These are phyloP conservation scores for Lichtheimia hyalospora DNA, from an alignment of 371 early-diverging fungal genomes.

Conservation along the genomic window DNA sequence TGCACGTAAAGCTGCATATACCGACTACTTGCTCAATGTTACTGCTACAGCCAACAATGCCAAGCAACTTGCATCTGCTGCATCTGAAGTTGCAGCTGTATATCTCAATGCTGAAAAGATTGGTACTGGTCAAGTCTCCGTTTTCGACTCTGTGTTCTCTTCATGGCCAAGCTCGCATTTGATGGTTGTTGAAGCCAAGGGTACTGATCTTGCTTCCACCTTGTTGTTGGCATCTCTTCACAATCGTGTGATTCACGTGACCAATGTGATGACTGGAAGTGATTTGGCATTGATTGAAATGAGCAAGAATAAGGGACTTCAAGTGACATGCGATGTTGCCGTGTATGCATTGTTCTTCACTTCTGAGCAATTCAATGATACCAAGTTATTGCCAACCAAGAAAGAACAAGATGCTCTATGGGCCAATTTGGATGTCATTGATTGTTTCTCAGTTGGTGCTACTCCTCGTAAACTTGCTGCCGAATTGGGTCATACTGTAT, in stretches of 20 bases:
- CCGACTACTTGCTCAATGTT: constrained; percentile 78
- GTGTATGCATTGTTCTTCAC: constrained; percentile 81
- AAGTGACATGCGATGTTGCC: constrained; percentile 90
- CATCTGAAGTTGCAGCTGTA: constrained; percentile 55
- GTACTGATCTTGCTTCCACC: constrained; percentile 86
- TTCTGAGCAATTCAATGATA: constrained; percentile 43
- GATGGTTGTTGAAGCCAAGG: constrained; percentile 82
- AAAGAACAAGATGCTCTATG: constrained; percentile 73
- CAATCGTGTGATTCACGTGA: constrained; percentile 82
- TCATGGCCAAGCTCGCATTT: constrained; percentile 73
- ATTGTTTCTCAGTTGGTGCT: constrained; percentile 88
- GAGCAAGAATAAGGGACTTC: constrained; percentile 87
- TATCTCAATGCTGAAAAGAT: constrained; percentile 50
- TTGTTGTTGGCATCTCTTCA: constrained; percentile 84
- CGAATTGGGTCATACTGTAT: constrained; percentile 45
- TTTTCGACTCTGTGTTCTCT: constrained; percentile 64
- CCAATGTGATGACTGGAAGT: constrained; percentile 74
- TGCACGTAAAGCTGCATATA: constrained; percentile 58
- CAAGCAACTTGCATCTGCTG: constrained; percentile 25
- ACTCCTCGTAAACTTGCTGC: constrained; percentile 62
- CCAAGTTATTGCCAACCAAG: constrained; percentile 49
- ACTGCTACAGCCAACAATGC: constrained; percentile 70
- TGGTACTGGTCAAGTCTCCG: constrained; percentile 51
- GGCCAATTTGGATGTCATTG: constrained; percentile 78
- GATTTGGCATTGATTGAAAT: constrained; percentile 85